phyloP scores from a whole-genome alignment of 2,329 filamentous ascomycete genomes.

The Penicillium hesseltinei region DNA sequence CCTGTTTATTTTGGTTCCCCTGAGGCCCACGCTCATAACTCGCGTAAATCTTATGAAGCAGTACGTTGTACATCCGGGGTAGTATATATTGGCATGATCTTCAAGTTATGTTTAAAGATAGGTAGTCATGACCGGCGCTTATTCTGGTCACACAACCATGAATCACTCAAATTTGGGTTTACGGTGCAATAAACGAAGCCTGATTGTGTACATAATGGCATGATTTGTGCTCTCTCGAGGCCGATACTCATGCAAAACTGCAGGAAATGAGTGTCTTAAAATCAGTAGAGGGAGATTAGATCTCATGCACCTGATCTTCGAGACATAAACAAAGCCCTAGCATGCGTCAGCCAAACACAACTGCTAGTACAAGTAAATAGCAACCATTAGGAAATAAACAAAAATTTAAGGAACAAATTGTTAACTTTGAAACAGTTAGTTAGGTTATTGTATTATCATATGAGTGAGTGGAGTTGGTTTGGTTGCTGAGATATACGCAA shows the following conservation, averaged over 20 bases:
- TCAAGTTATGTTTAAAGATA: neutral
- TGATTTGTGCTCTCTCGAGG: neutral
- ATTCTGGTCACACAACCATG: neutral
- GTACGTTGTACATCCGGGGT: neutral
- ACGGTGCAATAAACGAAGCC: neutral
- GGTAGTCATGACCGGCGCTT: neutral
- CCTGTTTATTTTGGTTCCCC: conserved; percentile 16
- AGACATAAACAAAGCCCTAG: conserved; percentile 5
- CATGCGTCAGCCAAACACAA: neutral
- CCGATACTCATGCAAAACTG: neutral
- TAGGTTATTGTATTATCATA: neutral
- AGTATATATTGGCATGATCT: neutral
- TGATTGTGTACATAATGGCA: neutral
- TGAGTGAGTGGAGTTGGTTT: neutral
- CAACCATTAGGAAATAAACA: neutral
- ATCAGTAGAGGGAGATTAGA: neutral
- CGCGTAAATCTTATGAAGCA: neutral
- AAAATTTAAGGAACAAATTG: neutral
- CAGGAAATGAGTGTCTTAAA: conserved; percentile 8
- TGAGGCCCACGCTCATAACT: neutral
- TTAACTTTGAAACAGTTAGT: neutral
- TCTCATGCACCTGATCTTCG: neutral
- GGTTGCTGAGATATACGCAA: neutral
- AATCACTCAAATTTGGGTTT: neutral
- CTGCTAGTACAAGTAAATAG: neutral